These are phyloP conservation scores for Beta vulgaris DNA, from an alignment of 148 eudicot species.

Conservation along the genomic window DNA sequence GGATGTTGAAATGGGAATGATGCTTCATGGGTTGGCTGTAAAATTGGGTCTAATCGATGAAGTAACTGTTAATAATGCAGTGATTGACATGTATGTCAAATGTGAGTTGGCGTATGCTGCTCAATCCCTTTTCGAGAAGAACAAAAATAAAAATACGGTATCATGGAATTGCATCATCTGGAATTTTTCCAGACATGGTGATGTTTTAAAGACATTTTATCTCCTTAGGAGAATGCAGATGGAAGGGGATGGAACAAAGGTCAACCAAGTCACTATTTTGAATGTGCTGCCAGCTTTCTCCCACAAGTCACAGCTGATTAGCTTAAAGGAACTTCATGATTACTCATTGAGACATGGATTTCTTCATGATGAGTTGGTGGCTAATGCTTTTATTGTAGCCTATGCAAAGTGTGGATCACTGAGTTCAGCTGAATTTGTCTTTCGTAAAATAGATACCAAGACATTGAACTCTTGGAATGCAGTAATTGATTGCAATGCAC, in stretches of 20 bases:
- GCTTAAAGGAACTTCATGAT: slow-evolving; percentile 63
- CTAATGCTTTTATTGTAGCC: slow-evolving; percentile 50
- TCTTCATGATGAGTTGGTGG: slow-evolving; percentile 39
- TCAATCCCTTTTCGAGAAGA: slow-evolving; percentile 38
- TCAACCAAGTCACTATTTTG: slow-evolving; percentile 50
- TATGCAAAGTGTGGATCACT: slow-evolving; percentile 58
- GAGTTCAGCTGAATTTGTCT: slow-evolving; percentile 36
- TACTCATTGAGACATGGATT: slow-evolving; percentile 48
- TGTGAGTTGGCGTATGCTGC: slow-evolving; percentile 48
- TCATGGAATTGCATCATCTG: slow-evolving; percentile 67
- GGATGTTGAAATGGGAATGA: slow-evolving; percentile 39
- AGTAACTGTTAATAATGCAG: slow-evolving; percentile 50
- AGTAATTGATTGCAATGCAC: slow-evolving; percentile 49
- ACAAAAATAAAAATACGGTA: slow-evolving; percentile 39
- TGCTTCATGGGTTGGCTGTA: slow-evolving; percentile 52
- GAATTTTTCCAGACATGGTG: slow-evolving; percentile 43
- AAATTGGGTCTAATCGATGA: slow-evolving; percentile 43
- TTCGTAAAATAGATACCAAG: slow-evolving; percentile 32
- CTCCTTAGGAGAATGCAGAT: slow-evolving; percentile 45
- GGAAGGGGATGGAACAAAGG: slow-evolving; percentile 18
- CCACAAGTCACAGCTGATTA: slow-evolving; percentile 30
- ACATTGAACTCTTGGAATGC: slow-evolving; percentile 66
- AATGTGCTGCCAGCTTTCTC: slow-evolving; percentile 51
- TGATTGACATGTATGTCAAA: slow-evolving; percentile 69
- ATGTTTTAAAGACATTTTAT: slow-evolving; percentile 30